phyloP scores from a whole-genome alignment of 176 grass and related monocot genomes.

The Ananas comosus region DNA sequence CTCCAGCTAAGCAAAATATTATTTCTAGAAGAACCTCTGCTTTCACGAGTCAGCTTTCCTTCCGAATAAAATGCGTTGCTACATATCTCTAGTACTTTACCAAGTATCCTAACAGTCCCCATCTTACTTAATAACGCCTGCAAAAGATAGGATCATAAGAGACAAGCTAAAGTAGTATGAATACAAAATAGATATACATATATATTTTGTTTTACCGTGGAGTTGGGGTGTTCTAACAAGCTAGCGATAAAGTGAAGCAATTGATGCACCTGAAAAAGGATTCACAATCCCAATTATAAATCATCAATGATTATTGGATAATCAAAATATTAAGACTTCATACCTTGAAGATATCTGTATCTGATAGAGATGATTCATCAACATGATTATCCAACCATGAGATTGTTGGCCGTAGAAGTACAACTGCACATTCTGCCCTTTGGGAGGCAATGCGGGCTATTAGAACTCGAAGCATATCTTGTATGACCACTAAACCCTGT shows the following conservation, averaged over 20 bases:
- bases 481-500: constrained; percentile 76
- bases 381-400: constrained; percentile 64
- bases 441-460: constrained; percentile 72
- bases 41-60: constrained; percentile 31
- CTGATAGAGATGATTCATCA: constrained; percentile 54
- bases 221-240: constrained; percentile 74
- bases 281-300: not conserved
- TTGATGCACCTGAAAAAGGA: constrained; percentile 59
- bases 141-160: constrained; percentile 22
- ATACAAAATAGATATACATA: not conserved
- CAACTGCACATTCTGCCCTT: constrained; percentile 68
- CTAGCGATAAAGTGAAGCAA: constrained; percentile 76
- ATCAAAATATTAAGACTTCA: not conserved
- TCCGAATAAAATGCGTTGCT: constrained; percentile 24
- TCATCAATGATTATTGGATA: not conserved
- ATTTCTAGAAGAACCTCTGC: constrained; percentile 20
- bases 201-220: constrained; percentile 45
- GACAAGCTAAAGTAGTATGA: constrained; percentile 9
- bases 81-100: constrained; percentile 51
- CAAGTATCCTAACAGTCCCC: constrained; percentile 43
- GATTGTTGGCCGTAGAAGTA: constrained; percentile 73
- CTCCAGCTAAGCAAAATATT: constrained; percentile 42
- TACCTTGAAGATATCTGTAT: constrained; percentile 75
- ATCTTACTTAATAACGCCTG: constrained; percentile 74
- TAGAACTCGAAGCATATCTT: constrained; percentile 94